phyloP scores from a whole-genome alignment of 2,329 filamentous ascomycete genomes.

The Xylogone sp. region DNA sequence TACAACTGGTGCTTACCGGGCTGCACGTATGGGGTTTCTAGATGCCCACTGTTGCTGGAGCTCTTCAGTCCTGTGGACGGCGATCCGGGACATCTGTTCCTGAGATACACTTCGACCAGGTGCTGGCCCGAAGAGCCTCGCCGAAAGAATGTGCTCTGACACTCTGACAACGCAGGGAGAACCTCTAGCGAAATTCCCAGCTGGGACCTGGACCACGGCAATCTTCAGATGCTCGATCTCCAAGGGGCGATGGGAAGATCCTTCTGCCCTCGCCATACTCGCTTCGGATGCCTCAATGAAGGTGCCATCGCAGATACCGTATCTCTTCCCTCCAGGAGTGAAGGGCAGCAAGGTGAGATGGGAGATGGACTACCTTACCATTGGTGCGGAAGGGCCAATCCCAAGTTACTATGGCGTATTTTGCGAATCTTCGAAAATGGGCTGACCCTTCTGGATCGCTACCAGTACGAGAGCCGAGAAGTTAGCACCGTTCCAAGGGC shows the following conservation, averaged over 20 bases:
- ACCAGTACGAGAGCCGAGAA: background rate
- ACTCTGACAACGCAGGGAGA: background rate
- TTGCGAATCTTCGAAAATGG: background rate
- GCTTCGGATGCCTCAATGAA: background rate
- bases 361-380: background rate
- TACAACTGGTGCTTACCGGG: background rate
- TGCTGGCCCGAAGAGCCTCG: background rate
- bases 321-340: too few species aligned
- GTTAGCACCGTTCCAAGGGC: background rate
- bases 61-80: too few species aligned
- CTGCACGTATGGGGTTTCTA: too few species aligned
- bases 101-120: too few species aligned
- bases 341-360: too few species aligned
- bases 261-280: too few species aligned
- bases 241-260: background rate
- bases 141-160: background rate
- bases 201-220: background rate
- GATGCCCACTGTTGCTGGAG: too few species aligned
- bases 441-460: background rate
- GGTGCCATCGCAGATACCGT: too few species aligned
- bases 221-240: background rate
- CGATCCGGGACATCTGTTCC: too few species aligned
- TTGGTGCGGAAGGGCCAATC: background rate
- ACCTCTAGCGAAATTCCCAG: background rate
- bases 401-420: background rate